Evolutionary conservation across 1,139 yeast species (phyloP).

Genomic region (Meyerozyma guilliermondii): DNA sequence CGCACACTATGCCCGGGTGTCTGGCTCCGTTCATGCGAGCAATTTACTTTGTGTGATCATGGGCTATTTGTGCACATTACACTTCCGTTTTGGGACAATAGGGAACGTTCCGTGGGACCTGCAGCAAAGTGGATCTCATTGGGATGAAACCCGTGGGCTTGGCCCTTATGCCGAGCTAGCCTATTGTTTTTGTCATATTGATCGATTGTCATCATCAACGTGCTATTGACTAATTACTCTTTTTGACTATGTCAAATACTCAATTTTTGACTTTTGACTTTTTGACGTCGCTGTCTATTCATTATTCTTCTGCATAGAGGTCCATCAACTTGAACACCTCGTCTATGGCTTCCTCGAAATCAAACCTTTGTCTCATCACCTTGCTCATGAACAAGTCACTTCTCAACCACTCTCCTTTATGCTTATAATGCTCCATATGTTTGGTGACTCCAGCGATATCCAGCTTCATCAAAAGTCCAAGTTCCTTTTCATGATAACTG

Average conservation of each 20-base stretch:
- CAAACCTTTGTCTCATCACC: background rate
- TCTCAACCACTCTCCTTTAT: conserved; percentile 7
- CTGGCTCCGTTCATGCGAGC: background rate
- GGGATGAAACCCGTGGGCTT: background rate
- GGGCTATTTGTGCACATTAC: background rate
- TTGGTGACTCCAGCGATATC: conserved; percentile 5
- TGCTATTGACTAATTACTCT: background rate
- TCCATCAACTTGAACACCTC: background rate
- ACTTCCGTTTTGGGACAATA: background rate
- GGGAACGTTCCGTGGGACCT: background rate
- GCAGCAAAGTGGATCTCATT: background rate
- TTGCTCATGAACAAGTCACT: conserved; percentile 26
- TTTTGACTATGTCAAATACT: background rate
- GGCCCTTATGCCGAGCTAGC: background rate
- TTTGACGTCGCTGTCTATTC: background rate
- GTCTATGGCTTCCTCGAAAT: background rate
- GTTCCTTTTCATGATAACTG: conserved; percentile 23
- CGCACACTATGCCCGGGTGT: background rate
- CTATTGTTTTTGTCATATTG: no score
- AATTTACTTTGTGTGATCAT: background rate
- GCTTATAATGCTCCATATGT: conserved; percentile 4
- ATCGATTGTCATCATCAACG: background rate
- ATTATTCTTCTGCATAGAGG: background rate
- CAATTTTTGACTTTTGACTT: no score
- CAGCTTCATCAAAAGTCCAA: conserved; percentile 11